Conservation (phyloP, 768 basidiomycete species). For the Termitomyces sp. region DNA sequence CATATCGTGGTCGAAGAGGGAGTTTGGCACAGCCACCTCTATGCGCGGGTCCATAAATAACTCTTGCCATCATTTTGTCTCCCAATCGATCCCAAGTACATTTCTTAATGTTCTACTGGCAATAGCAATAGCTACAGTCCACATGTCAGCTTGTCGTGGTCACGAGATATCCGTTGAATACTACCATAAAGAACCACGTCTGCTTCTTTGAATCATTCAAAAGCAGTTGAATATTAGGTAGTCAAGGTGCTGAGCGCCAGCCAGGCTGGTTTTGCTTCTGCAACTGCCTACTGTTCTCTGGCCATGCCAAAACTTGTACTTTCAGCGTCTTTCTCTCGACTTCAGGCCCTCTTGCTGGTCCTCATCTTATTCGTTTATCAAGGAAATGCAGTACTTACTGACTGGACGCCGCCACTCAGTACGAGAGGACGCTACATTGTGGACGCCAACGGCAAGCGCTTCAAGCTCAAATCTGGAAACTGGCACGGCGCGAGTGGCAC, state of each 20-base stretch:
- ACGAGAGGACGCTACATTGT: conserved; percentile 13
- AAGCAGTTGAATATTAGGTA: neutral
- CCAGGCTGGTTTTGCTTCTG: neutral
- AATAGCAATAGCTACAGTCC: too few species aligned
- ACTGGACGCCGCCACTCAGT: conserved; percentile 13
- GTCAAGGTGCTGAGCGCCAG: neutral
- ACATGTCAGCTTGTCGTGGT: neutral
- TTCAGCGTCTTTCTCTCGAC: neutral
- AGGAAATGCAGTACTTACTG: neutral
- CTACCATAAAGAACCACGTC: neutral
- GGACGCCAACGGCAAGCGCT: conserved; percentile 11
- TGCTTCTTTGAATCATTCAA: neutral
- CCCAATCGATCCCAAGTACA: neutral
- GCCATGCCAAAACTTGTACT: neutral
- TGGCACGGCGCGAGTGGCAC: conserved; percentile 15
- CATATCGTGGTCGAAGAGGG: conserved; percentile 30
- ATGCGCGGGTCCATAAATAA: neutral
- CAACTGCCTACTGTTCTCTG: neutral
- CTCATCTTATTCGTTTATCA: neutral
- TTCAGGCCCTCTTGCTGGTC: neutral
- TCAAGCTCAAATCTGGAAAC: conserved; percentile 12
- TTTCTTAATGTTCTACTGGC: neutral
- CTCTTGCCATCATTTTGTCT: neutral
- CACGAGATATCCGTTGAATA: neutral
- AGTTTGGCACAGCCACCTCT: conserved; percentile 6